Evolutionary conservation across 495 filamentous ascomycete genomes (phyloP), one percentile per base, ranked within the genome.

Genomic region (Viridothelium virens): DNA sequence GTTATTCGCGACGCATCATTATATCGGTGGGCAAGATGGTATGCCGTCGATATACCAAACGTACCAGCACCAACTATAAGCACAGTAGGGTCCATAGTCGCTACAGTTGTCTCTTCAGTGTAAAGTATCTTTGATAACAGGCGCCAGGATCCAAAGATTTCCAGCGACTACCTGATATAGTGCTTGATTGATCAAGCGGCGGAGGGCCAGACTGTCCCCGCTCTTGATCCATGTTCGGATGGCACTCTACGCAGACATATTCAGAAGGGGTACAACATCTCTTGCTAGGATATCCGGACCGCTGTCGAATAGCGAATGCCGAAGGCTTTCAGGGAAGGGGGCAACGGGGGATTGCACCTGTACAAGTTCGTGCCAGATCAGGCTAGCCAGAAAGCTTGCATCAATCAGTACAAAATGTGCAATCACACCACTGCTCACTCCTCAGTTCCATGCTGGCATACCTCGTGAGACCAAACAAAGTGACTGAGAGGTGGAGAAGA

Each of bases 41-140:
- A 81, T 33, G 86, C 87, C 3, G 87, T 89, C 4, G 83, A 83
- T 2, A 83, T 83, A 25, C 87, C 87, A 70, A 89, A 89, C 63
- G 86, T 83, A 33, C 87, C 87, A 18, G 82, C 81, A 48, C 87
- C 87, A 63, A 89, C 75, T 63, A 88, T 86, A 62, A 88, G 74
- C 31, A 65, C 46, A 25, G 63, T 53, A 11, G 63, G 63, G 1
- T 65, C 63, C 48, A 53, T 53, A 5, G n/a, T 53, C n/a, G 48
- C 48, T 25, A 25, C 1, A n/a, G 18, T 2, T 53, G n/a, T 53
- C 1, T 11, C 1, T 14, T 25, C 18, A 5, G 18, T 5, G 12
- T 25, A 25, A 0, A 18, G n/a, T 25, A 5, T 53, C n/a, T 53
- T 18, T 5, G n/a, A 18, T 1, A 25, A 1, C 48, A 53, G 18